These are phyloP conservation scores for Globisporangium cederbergense DNA, from an alignment of 352 stramenopile species.

Conservation along the genomic window DNA sequence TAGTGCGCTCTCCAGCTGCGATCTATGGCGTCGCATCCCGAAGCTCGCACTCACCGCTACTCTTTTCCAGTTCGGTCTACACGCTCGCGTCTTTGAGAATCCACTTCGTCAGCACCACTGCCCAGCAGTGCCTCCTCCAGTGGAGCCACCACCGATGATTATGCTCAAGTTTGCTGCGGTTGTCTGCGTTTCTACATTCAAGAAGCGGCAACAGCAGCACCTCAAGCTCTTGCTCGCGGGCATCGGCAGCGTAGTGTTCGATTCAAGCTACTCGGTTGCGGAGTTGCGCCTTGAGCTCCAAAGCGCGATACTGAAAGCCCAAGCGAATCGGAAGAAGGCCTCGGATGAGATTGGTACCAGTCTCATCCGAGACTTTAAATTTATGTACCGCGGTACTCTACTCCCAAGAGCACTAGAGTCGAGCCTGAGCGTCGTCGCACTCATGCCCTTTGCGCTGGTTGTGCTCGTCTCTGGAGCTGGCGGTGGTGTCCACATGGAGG, in stretches of 20 bases:
- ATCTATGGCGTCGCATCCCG: conserved; percentile 4
- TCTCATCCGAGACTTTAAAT: conserved; percentile 11
- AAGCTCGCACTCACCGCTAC: conserved; percentile 19
- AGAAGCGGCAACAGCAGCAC: too few species aligned
- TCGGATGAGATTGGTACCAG: neutral
- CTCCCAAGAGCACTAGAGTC: conserved; percentile 22
- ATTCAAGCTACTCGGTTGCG: neutral
- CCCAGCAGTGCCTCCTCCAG: neutral
- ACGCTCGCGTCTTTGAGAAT: conserved; percentile 24
- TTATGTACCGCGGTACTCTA: conserved; percentile 31
- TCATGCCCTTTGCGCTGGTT: conserved; percentile 33
- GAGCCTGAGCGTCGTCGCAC: conserved; percentile 11
- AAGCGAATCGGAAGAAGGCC: neutral
- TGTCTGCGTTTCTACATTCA: neutral
- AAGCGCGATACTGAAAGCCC: neutral
- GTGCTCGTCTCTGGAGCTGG: neutral
- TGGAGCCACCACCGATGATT: conserved; percentile 16
- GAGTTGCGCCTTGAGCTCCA: conserved; percentile 3
- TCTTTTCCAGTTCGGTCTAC: conserved; percentile 30
- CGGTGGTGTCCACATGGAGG: neutral
- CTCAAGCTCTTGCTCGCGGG: conserved; percentile 7
- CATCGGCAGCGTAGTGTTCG: conserved; percentile 7
- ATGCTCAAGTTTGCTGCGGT: conserved; percentile 24
- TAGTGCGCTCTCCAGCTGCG: conserved; percentile 2
- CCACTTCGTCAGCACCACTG: neutral